Base-by-base conservation (phyloP, 2,329 filamentous ascomycete species). In the Aspergillaceae sp. region DNA sequence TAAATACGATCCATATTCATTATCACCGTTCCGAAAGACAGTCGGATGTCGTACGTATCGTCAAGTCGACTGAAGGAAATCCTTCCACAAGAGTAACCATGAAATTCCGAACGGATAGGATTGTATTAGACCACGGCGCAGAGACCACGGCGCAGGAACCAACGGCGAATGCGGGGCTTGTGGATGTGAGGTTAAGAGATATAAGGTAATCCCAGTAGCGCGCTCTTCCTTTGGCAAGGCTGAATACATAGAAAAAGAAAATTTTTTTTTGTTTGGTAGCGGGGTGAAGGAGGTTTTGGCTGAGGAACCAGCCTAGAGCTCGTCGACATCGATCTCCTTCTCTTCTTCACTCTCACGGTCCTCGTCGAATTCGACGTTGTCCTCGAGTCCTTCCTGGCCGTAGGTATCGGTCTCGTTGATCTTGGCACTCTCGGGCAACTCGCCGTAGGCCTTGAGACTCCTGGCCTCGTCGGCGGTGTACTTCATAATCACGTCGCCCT, bases 281-380 rank as follows among this genome's bases (percentile, higher is more conserved):
- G 19, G 19, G 19, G 19, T 19, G 19, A 19, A 19, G 19, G 19
- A 19, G 19, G 19, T 19, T 10, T 29, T 40, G 19, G n/a, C n/a
- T 10, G 34, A 26, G 36, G 36, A 38, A 28, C 19, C 19, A 27
- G 29, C 65, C 79, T 82, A 96, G 70, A 97, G 95, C 71, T 96
- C 89, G 74, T 97, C 91, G 67, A 95, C 87, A 68, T 94, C 88
- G 63, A 96, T 83, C 59, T 94, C 88, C 75, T 87, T 89, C 66
- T 78, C 81, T 53, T 77, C 78, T 61, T 73, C 36, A 48, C 69
- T 75, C 54, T 86, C 84, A 56, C 84, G 77, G 71, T 95, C 91
- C 70, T 97, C 90, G 74, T 94, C 92, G 76, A 97, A 97, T 75
- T 97, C 92, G 77, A 98, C 95, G 74, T 92, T 92, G 74, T 95